Conservation (phyloP, 306 rosid genomes). For the Glycine soja region DNA sequence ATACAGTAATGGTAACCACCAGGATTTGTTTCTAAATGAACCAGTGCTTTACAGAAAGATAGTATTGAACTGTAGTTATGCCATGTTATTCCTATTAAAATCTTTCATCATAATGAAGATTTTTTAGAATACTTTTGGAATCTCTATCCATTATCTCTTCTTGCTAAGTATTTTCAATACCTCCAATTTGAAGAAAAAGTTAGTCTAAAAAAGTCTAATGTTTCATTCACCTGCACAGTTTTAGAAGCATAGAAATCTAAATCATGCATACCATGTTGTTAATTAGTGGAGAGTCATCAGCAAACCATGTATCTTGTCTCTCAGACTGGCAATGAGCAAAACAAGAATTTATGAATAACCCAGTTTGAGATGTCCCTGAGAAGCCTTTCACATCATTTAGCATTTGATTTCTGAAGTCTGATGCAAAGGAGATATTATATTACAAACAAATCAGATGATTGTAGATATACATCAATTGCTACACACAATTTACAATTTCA, state of each 20-base stretch:
- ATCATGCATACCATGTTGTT: constrained; percentile 61
- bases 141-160: not conserved
- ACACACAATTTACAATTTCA: constrained; percentile 23
- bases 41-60: not conserved
- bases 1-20: not conserved
- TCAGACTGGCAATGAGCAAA: constrained; percentile 97
- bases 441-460: constrained; percentile 32
- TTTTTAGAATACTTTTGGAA: not conserved
- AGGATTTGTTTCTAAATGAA: constrained; percentile 15
- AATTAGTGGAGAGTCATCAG: constrained; percentile 77
- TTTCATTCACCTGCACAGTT: constrained; percentile 29
- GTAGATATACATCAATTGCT: constrained; percentile 7
- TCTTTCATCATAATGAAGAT: not conserved
- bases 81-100: constrained; percentile 14
- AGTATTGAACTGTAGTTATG: not conserved
- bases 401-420: constrained; percentile 90
- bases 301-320: constrained; percentile 97
- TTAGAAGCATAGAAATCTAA: constrained; percentile 27
- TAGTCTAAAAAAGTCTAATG: constrained; percentile 1
- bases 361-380: constrained; percentile 60
- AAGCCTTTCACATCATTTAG: constrained; percentile 63
- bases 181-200: not conserved
- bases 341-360: constrained; percentile 88
- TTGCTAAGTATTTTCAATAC: not conserved
- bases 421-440: constrained; percentile 37